Base-by-base conservation (phyloP, 179 eudicot species). In the Spergularia azorica region DNA sequence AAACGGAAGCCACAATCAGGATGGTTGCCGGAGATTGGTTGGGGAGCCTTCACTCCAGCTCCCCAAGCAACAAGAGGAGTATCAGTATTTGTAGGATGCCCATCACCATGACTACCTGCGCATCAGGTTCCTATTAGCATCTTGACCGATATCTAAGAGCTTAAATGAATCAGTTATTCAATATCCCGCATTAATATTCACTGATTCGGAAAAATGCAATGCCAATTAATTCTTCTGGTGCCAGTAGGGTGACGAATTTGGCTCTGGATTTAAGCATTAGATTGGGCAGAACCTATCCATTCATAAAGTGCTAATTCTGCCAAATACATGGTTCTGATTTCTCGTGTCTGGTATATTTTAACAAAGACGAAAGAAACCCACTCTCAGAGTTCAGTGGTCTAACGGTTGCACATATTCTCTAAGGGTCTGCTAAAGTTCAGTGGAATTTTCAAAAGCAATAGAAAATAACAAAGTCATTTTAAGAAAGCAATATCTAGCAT, bases 31-130 rank as follows among this genome's bases (percentile, higher is more conserved):
- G 93, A 85, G 38, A 43, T 63, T 16, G 89, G 90, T 85, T 79
- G 82, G 51, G 98, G 94, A 82, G 89, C 75, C 77, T 83, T 82
- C 60, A 95, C 89, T 82, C 99, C 99, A 71, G 97, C 95, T 82
- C 97, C 99, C 99, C 97, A 95, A 63, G 83, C 99, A 80, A 95
- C 98, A 79, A 95, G 94, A 72, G 99, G 98, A 56, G 97, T 91
- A 75, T 91, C 92, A 57, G 99, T 95, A 88, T 90, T 90, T 74
- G 97, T 65, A 65, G 88, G 91, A 83, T 95, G 99, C 76, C 97
- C 99, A 86, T 95, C 99, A 73, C 99, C 99, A 75, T 93, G 98
- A 84, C 98, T 95, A 67, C 99, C 99, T 95, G 80, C 72, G 48
- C 83, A 71, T 55, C 82, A 84, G 18, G 39, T 51, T 43, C 57